Conservation (phyloP, 805 yeast genomes). For the Wickerhamomyces chambardii region DNA sequence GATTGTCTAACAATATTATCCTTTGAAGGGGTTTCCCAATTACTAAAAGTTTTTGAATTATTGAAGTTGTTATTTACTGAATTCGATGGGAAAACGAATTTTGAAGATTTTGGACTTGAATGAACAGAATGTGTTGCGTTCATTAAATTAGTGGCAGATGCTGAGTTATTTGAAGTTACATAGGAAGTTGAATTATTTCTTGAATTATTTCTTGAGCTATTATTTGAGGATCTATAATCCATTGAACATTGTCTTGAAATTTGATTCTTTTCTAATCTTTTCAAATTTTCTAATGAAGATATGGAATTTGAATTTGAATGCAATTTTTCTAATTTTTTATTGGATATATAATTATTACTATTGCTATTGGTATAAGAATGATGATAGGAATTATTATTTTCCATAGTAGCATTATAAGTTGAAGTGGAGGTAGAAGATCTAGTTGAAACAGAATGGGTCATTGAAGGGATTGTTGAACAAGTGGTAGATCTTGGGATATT, state of each 20-base stretch:
- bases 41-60: not conserved
- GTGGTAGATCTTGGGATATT: slow-evolving; percentile 9
- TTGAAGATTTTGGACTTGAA: no score
- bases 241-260: slow-evolving; percentile 11
- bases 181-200: no score
- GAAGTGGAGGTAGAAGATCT: slow-evolving; percentile 10
- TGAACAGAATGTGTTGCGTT: no score
- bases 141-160: no score
- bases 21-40: slow-evolving; percentile 16
- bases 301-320: slow-evolving; percentile 6
- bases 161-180: no score
- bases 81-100: not conserved
- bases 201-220: not conserved
- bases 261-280: slow-evolving; percentile 13
- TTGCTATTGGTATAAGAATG: no score
- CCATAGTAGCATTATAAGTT: no score
- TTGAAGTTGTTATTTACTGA: slow-evolving; percentile 1
- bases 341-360: no score
- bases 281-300: slow-evolving; percentile 12
- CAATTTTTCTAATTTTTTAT: no score
- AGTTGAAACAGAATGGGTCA: slow-evolving; percentile 15
- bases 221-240: slow-evolving; percentile 3
- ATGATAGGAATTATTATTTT: no score
- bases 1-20: slow-evolving; percentile 13
- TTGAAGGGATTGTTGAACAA: slow-evolving; percentile 3